These are phyloP conservation scores for Crithidia bombi DNA, from an alignment of 208 protist species.

Conservation along the genomic window DNA sequence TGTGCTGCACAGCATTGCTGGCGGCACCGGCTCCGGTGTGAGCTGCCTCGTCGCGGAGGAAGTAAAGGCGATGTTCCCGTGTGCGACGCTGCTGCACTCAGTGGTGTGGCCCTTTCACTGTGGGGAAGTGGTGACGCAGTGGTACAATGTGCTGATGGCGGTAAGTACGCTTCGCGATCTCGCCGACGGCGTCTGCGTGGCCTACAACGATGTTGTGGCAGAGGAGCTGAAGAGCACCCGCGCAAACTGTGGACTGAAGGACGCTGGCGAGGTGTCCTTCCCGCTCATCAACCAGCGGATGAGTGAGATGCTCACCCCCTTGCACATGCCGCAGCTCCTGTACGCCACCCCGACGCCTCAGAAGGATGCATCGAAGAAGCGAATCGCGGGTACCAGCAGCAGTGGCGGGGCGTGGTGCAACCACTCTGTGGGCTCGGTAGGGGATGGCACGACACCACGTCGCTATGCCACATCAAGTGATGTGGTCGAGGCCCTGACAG, in stretches of 20 bases:
- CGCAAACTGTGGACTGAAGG: conserved; percentile 30
- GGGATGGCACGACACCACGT: conserved; percentile 12
- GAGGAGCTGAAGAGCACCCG: conserved; percentile 24
- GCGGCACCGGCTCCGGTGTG: conserved; percentile 92
- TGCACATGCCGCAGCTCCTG: conserved; percentile 72
- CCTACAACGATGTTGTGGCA: conserved; percentile 68
- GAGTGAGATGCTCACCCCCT: conserved; percentile 44
- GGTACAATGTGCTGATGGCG: conserved; percentile 83
- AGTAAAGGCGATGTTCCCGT: conserved; percentile 66
- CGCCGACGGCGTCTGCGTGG: conserved; percentile 69
- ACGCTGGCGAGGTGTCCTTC: conserved; percentile 42
- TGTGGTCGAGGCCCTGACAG: conserved; percentile 56
- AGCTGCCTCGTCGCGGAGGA: conserved; percentile 79
- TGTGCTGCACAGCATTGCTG: conserved; percentile 86
- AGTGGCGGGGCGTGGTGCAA: background rate
- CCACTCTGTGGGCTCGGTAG: background rate
- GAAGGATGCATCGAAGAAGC: conserved; percentile 30
- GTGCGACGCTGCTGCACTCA: conserved; percentile 57
- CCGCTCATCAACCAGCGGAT: conserved; percentile 56
- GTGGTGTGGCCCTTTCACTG: conserved; percentile 79
- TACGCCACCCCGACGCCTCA: conserved; percentile 35
- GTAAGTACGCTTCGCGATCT: conserved; percentile 59
- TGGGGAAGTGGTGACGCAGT: conserved; percentile 89
- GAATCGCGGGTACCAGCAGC: conserved; percentile 13
- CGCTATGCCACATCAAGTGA: conserved; percentile 40